Conservation (phyloP, 345 rosid species). For the Salix udensis region DNA sequence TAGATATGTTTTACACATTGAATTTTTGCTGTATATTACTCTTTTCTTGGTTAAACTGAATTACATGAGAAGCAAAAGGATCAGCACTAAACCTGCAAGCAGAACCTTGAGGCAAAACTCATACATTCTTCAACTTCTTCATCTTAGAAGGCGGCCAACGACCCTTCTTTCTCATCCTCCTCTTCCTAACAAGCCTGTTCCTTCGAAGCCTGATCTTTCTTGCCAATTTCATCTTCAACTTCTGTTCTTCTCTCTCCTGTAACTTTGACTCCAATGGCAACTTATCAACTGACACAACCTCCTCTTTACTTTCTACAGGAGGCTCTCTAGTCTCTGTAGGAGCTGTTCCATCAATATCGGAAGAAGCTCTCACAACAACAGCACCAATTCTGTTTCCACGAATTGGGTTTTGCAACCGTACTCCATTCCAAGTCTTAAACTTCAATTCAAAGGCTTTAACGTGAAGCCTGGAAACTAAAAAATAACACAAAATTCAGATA, state of each 20-base stretch:
- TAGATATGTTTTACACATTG: too few relatives aligned
- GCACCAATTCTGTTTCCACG: not conserved
- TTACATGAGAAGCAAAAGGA: not conserved
- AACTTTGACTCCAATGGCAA: conserved; percentile 72
- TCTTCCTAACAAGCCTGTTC: conserved; percentile 71
- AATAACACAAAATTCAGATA: not conserved
- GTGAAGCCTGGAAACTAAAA: conserved; percentile 12
- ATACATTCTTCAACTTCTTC: conserved; percentile 86
- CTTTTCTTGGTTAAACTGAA: not conserved
- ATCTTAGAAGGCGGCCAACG: conserved; percentile 94
- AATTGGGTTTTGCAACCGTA: not conserved
- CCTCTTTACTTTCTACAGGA: conserved; percentile 33
- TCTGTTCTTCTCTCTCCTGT: conserved; percentile 60
- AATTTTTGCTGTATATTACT: too few relatives aligned
- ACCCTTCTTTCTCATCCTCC: conserved; percentile 90
- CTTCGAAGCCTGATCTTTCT: conserved; percentile 83
- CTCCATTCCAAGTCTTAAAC: not conserved
- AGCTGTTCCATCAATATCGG: conserved; percentile 6
- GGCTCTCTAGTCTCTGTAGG: conserved; percentile 22
- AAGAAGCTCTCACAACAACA: conserved; percentile 6
- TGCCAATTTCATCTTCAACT: conserved; percentile 77
- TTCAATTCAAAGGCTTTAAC: conserved; percentile 3
- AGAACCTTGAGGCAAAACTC: conserved; percentile 14
- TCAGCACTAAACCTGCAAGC: conserved; percentile 17
- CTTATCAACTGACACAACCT: conserved; percentile 46